Base-by-base conservation (phyloP, 305 asterid genomes). In the Andrographis paniculata region DNA sequence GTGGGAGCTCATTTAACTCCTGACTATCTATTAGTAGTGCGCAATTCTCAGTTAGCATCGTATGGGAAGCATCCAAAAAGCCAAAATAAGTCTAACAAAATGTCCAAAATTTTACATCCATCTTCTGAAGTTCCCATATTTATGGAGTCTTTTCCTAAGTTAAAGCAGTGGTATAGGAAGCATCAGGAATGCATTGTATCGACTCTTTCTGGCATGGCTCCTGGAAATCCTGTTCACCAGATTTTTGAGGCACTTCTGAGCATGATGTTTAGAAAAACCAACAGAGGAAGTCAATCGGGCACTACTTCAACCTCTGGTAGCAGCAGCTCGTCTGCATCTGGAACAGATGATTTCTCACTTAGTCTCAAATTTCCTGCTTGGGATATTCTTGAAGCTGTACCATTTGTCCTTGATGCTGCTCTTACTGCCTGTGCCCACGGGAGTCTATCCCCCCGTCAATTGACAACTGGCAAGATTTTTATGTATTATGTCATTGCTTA, bases 361-460 rank as follows among this genome's bases (percentile, higher is more conserved):
- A 73, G 72, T 55, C 95, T 81, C 58, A 91, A 75, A 52, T 44
- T 83, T 43, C 99, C 99, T 62, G 99, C 96, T 66, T 91, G 99
- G 96, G 96, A 91, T 81, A 87, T 91, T 74, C 72, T 91, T 28
- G 96, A 83, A 58, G 99, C 99, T 59, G 73, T 83, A 63, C 96
- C 99, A 14, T 91, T 75, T 66, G 95, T 74, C 55, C 94, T 87
- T 68, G 96, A 87, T 72, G 96, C 99, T 68, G 79, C 95, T 43
- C 87, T 91, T 53, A 87, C 99, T 53, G 94, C 95, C 51, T 77
- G 92, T 58, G 87, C 84, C 63, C 96, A 91, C 57, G 95, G 93
- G 53, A 73, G 81, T 59, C 57, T 91, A 46, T 80, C 95, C 14
- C 99, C 99, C 4, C 95, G 96, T 48, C 96, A 91, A 72, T 68